Evolutionary conservation across 768 basidiomycete genomes (phyloP).

Genomic region (Nidularia pulvinata): DNA sequence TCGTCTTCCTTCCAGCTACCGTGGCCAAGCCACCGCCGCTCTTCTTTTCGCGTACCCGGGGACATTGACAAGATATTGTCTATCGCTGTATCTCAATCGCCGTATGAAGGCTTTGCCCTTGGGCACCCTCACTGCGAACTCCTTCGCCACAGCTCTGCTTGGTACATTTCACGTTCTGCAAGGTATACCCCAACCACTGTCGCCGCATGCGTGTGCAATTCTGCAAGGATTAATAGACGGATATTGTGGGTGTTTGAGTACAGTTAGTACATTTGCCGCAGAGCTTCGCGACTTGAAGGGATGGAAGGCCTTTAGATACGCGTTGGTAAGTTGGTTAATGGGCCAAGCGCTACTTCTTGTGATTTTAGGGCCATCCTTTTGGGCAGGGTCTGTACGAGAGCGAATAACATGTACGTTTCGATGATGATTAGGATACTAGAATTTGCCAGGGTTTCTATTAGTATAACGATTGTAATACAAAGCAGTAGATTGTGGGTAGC

Average conservation of each 20-base stretch:
- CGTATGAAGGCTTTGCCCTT: slow-evolving; percentile 62
- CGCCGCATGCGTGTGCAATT: slow-evolving; percentile 62
- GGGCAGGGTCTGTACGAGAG: slow-evolving; percentile 40
- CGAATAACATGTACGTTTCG: slow-evolving; percentile 49
- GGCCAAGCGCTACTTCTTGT: slow-evolving; percentile 73
- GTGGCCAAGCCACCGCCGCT: slow-evolving; percentile 83
- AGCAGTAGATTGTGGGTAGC: background rate
- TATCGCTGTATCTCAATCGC: slow-evolving; percentile 74
- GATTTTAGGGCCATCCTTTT: slow-evolving; percentile 69
- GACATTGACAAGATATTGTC: slow-evolving; percentile 77
- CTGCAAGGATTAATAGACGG: slow-evolving; percentile 88
- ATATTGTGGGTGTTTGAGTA: slow-evolving; percentile 94
- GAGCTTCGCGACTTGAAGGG: slow-evolving; percentile 64
- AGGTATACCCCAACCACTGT: slow-evolving; percentile 40
- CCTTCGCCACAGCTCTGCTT: slow-evolving; percentile 80
- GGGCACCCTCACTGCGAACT: slow-evolving; percentile 80
- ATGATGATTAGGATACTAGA: slow-evolving; percentile 2
- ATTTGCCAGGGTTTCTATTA: too few relatives aligned
- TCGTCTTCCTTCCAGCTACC: slow-evolving; percentile 62
- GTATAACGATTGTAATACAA: background rate
- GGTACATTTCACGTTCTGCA: slow-evolving; percentile 75
- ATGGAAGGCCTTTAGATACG: slow-evolving; percentile 69
- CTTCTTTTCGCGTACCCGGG: slow-evolving; percentile 91
- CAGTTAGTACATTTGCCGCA: slow-evolving; percentile 90
- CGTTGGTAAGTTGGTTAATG: slow-evolving; percentile 59